Conservation (phyloP, 805 yeast species). For the Yueomyces sp. region DNA sequence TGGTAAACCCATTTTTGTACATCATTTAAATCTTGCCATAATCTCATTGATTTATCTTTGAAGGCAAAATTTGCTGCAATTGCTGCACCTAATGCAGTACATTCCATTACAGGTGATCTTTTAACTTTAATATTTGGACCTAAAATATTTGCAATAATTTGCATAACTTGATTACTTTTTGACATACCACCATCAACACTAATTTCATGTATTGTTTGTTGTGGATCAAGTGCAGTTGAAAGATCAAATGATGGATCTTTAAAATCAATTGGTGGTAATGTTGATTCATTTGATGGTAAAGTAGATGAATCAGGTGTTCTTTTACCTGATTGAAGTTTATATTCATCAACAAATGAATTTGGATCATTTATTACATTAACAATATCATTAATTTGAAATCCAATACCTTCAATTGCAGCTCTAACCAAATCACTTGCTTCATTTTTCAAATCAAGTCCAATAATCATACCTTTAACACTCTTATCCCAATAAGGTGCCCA, state of each 20-base stretch:
- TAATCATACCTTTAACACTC: constrained; percentile 81
- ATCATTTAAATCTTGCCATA: constrained; percentile 70
- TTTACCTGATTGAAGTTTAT: constrained; percentile 30
- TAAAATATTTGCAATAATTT: constrained; percentile 81
- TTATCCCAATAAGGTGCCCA: constrained; percentile 96
- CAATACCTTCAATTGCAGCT: constrained; percentile 91
- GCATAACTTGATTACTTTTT: constrained; percentile 80
- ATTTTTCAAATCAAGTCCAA: constrained; percentile 89
- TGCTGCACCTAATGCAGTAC: constrained; percentile 94
- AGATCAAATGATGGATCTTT: constrained; percentile 26
- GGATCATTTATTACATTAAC: constrained; percentile 69
- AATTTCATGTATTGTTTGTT: constrained; percentile 13
- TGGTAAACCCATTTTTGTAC: constrained; percentile 81
- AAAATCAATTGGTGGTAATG: constrained; percentile 18
- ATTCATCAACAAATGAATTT: constrained; percentile 38
- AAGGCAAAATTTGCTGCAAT: constrained; percentile 77
- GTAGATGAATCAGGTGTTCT: neutral
- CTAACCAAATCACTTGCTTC: constrained; percentile 84
- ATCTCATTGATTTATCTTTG: constrained; percentile 36
- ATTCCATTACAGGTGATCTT: constrained; percentile 73
- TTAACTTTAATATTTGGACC: constrained; percentile 77
- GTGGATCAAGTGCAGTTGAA: constrained; percentile 32
- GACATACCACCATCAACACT: constrained; percentile 97
- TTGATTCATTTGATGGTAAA: neutral
- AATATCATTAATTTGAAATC: constrained; percentile 86